Percentiles rank a stretch among this genome's conserved stretches.
These are phyloP conservation scores for Kluyveromyces starmeri DNA, from an alignment of 805 yeast genomes.

Conservation along the genomic window DNA sequence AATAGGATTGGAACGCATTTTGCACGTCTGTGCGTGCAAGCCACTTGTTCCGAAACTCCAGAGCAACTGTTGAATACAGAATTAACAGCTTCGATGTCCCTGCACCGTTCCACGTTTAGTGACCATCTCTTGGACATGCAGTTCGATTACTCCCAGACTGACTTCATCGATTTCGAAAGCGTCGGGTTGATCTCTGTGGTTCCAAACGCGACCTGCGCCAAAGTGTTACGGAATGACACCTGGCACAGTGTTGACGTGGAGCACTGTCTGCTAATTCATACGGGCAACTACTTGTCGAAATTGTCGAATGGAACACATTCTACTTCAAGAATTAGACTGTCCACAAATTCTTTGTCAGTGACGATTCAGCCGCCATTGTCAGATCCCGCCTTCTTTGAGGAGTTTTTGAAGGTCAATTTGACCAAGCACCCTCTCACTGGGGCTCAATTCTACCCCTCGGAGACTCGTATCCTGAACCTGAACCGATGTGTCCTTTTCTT, in stretches of 20 bases:
- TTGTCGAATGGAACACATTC: constrained; percentile 18
- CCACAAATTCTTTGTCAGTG: constrained; percentile 14
- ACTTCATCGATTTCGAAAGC: constrained; percentile 13
- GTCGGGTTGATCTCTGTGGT: constrained; percentile 23
- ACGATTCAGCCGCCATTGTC: constrained; percentile 18
- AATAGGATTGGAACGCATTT: constrained; percentile 19
- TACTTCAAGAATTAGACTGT: constrained; percentile 18
- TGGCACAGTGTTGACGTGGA: constrained; percentile 22
- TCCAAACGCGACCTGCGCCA: constrained; percentile 21
- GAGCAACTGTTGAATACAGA: too few relatives aligned
- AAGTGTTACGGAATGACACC: constrained; percentile 19
- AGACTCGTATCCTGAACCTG: constrained; percentile 12
- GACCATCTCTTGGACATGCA: constrained; percentile 9
- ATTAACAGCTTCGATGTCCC: too few relatives aligned
- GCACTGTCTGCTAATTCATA: constrained; percentile 24
- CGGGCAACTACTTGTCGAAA: constrained; percentile 17
- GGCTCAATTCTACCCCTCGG: constrained; percentile 15
- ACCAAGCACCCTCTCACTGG: constrained; percentile 21
- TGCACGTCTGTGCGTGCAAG: constrained; percentile 14
- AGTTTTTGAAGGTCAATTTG: constrained; percentile 17
- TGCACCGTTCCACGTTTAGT: constrained; percentile 12
- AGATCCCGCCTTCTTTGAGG: constrained; percentile 10
- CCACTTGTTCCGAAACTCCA: too few relatives aligned
- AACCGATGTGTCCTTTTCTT: constrained; percentile 12
- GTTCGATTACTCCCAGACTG: constrained; percentile 10